Base-by-base conservation (phyloP, 2,329 filamentous ascomycete genomes). In the Pseudogymnoascus sp. region DNA sequence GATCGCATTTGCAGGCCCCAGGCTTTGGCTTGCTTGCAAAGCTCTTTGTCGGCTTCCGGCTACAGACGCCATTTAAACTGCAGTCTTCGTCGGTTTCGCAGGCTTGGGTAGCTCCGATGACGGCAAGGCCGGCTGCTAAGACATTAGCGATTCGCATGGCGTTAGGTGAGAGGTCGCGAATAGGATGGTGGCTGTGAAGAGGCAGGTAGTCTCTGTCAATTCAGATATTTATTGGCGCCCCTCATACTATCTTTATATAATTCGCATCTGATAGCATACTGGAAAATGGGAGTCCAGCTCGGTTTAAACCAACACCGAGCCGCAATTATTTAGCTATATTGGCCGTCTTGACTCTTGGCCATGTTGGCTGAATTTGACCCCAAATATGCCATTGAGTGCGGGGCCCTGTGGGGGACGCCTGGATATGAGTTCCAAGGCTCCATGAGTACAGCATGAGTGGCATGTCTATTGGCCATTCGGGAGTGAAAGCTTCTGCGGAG, bases 11-110 rank as follows among this genome's bases (percentile, higher is more conserved):
- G 40, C 65, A 66, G 21, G 42, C 37, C 68, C 70, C 69, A 5
- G 64, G 36, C 12, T 50, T 53, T 7, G 59, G 36, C 44, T 50
- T 50, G 6, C 44, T 14, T 50, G 44, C 23, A 10, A 50, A n/a
- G 23, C 21, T 25, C n/a, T 50, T 50, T 50, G 44, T 50, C 14
- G 44, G 44, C 28, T 50, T 50, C 14, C 21, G 44, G 1, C 64
- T 64, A 62, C 74, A 78, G 59, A 77, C 37, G 1, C 76, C 76
- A 60, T 77, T 78, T 6, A 78, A 72, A 60, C 72, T 76, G 64
- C 76, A 79, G 65, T 78, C 71, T 12, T 74, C 71, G 53, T 74
- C 71, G 2, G 66, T 71, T 16, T 31, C 21, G 40, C 61, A 62
- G 34, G 38, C 61, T 25, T 50, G 44, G 12, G 44, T 50, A 7